Conservation (phyloP, 2,329 filamentous ascomycete species). For the Microsporum audouinii region DNA sequence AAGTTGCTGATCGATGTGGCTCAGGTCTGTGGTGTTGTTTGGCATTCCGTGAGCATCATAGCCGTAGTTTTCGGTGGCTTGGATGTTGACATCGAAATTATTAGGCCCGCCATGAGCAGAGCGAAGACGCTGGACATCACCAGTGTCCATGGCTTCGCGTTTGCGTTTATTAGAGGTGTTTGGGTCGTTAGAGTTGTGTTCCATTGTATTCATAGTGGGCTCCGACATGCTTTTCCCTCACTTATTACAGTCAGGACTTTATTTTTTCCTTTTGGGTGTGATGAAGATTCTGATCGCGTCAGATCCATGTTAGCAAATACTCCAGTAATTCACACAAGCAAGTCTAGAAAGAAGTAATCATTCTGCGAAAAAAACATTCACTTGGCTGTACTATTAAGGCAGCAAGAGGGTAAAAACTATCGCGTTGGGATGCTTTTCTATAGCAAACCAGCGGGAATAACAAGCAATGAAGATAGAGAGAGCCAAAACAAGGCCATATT, state of each 20-base stretch:
- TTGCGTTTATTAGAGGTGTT: conserved; percentile 24
- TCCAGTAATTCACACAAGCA: neutral
- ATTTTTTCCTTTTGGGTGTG: neutral
- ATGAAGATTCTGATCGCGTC: neutral
- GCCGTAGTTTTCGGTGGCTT: conserved; percentile 20
- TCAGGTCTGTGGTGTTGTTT: conserved; percentile 28
- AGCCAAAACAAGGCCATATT: neutral
- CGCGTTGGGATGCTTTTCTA: neutral
- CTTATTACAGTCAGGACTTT: neutral
- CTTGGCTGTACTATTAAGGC: neutral
- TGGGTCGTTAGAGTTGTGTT: conserved; percentile 20
- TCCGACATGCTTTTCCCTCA: conserved; percentile 26
- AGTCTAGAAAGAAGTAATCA: neutral
- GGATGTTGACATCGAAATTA: conserved; percentile 14
- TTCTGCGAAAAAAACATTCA: neutral
- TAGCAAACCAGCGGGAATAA: neutral
- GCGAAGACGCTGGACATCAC: conserved; percentile 29
- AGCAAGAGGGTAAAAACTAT: neutral
- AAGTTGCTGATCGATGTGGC: conserved; percentile 35
- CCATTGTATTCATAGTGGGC: conserved; percentile 27
- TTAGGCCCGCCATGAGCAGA: conserved; percentile 18
- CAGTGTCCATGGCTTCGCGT: conserved; percentile 31
- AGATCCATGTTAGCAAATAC: neutral
- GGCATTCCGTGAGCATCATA: conserved; percentile 31
- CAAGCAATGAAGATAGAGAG: neutral